These are phyloP conservation scores for Wolfiporia cocos DNA, from an alignment of 1,284 basidiomycete species.

Conservation along the genomic window DNA sequence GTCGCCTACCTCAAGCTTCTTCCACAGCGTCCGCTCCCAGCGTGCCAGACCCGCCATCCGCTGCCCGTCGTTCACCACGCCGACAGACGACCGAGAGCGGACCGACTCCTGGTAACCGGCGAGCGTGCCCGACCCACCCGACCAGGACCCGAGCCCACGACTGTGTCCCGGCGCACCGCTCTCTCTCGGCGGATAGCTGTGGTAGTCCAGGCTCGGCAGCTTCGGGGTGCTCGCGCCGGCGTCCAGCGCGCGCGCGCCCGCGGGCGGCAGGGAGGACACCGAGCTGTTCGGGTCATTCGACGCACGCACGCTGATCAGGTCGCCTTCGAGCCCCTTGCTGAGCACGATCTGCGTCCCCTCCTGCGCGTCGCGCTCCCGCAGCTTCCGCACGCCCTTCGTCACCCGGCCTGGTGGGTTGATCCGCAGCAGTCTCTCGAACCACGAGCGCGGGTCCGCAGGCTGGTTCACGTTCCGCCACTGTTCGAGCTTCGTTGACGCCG, in stretches of 20 bases:
- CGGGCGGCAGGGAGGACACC: constrained; percentile 26
- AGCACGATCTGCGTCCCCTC: constrained; percentile 60
- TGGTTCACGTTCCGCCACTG: constrained; percentile 91
- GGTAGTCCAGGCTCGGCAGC: neutral
- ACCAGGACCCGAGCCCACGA: constrained; percentile 15
- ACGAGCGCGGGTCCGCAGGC: constrained; percentile 70
- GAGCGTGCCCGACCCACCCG: constrained; percentile 21
- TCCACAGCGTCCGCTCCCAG: constrained; percentile 98
- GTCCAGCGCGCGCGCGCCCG: constrained; percentile 43
- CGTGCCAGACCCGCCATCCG: constrained; percentile 66
- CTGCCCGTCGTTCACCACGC: constrained; percentile 77
- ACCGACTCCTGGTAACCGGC: constrained; percentile 49
- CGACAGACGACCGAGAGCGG: constrained; percentile 45
- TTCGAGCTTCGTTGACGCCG: constrained; percentile 80
- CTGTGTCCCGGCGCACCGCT: constrained; percentile 23
- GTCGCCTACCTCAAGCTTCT: constrained; percentile 98
- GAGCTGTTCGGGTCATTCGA: constrained; percentile 5
- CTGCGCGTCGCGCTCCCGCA: constrained; percentile 79
- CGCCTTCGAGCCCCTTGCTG: constrained; percentile 40
- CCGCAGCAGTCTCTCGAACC: constrained; percentile 68
- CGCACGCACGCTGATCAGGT: constrained; percentile 32
- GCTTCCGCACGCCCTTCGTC: constrained; percentile 79
- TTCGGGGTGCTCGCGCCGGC: constrained; percentile 32
- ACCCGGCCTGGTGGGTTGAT: constrained; percentile 68
- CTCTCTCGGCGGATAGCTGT: constrained; percentile 8